phyloP scores from a whole-genome alignment of 2,329 filamentous ascomycete genomes.

The Cordyceps javanica region DNA sequence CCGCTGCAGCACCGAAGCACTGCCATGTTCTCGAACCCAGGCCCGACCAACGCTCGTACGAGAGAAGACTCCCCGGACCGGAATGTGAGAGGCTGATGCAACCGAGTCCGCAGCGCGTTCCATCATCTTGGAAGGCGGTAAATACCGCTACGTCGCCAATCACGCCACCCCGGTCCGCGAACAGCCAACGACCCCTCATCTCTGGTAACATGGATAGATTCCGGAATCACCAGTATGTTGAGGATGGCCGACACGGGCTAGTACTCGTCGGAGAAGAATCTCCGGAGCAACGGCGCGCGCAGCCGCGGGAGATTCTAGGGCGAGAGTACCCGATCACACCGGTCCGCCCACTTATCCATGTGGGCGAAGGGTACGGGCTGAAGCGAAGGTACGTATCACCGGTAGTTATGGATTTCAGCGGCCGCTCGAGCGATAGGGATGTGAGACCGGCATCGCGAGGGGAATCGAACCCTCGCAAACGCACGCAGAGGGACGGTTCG shows the following conservation, averaged over 20 bases:
- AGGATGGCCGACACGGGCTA: neutral
- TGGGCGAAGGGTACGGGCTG: neutral
- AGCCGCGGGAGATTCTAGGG: neutral
- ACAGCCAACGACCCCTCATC: constrained; percentile 4
- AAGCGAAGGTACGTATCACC: constrained; percentile 7
- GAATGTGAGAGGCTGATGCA: neutral
- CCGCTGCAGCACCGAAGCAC: neutral
- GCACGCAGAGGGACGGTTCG: neutral
- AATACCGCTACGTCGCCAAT: constrained; percentile 17
- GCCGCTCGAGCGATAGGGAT: neutral
- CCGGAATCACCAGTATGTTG: constrained; percentile 5
- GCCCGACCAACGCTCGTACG: constrained; percentile 5
- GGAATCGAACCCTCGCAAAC: neutral
- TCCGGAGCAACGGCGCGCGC: neutral
- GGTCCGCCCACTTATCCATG: neutral
- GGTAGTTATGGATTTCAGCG: neutral
- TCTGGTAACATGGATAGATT: constrained; percentile 10
- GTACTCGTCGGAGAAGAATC: neutral
- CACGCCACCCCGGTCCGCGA: neutral
- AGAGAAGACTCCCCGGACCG: neutral
- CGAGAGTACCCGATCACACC: neutral
- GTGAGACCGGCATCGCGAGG: neutral
- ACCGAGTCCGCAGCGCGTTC: constrained; percentile 4
- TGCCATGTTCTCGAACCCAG: neutral
- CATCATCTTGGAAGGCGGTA: constrained; percentile 8